phyloP scores from a whole-genome alignment of 139 green algal genomes.

The Coccomyxa sp. region DNA sequence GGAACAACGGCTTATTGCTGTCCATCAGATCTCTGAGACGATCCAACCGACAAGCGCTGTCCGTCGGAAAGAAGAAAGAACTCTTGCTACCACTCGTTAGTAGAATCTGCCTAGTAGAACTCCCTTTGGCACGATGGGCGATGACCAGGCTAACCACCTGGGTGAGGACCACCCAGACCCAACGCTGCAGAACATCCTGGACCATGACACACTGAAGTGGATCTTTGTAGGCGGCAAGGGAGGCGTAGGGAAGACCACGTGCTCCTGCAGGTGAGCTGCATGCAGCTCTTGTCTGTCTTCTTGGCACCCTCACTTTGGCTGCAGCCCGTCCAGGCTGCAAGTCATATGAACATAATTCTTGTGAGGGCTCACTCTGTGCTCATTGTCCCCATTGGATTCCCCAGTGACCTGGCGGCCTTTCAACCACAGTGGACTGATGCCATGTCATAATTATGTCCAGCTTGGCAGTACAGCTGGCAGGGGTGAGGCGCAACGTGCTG shows the following conservation, averaged over 20 bases:
- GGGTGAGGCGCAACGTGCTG: slow-evolving; percentile 74
- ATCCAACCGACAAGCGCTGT: no score
- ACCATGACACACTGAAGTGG: slow-evolving; percentile 87
- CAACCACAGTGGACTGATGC: no score
- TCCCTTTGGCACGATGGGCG: no score
- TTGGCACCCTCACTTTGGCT: not conserved
- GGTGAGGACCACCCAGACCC: slow-evolving; percentile 33
- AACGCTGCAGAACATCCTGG: slow-evolving; percentile 83
- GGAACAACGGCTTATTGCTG: no score
- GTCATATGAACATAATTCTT: not conserved
- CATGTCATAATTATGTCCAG: slow-evolving; percentile 34
- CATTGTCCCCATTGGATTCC: not conserved
- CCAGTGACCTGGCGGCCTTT: no score
- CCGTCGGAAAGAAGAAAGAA: no score
- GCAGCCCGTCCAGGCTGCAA: not conserved
- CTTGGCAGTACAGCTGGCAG: slow-evolving; percentile 82
- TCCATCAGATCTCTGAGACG: no score
- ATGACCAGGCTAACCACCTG: no score
- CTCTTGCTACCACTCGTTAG: no score
- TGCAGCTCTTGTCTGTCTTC: not conserved
- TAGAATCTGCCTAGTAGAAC: no score
- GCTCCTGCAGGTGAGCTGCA: slow-evolving; percentile 11
- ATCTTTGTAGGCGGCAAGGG: slow-evolving; percentile 96
- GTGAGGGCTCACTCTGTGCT: no score
- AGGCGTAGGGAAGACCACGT: slow-evolving; percentile 42